Percentiles rank a stretch among this genome's conserved stretches.
These are phyloP conservation scores for Huntiella abstrusa DNA, from an alignment of 2,329 filamentous ascomycete genomes.

Conservation along the genomic window DNA sequence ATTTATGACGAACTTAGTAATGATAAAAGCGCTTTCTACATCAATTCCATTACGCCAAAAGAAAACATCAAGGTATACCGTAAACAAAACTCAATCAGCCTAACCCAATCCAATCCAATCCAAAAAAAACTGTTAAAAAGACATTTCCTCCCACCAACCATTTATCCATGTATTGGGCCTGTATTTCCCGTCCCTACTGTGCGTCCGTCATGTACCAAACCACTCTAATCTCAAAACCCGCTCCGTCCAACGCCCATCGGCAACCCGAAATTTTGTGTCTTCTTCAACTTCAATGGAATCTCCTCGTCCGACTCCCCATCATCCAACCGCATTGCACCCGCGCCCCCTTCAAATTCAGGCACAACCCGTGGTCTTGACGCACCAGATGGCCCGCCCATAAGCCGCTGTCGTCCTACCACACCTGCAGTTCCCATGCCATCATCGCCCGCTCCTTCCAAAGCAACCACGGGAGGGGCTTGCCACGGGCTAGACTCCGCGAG, in stretches of 20 bases:
- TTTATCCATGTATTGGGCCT: no score
- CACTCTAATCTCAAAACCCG: not conserved
- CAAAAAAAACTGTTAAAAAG: no score
- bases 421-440: not conserved
- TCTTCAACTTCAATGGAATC: constrained; percentile 27
- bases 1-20: no score
- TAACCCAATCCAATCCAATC: not conserved
- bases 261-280: constrained; percentile 26
- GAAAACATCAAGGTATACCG: not conserved
- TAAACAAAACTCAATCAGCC: not conserved
- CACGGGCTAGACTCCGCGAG: not conserved
- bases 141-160: no score
- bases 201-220: not conserved
- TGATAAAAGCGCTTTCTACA: no score
- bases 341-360: not conserved
- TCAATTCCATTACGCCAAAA: no score
- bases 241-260: constrained; percentile 7
- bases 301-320: constrained; percentile 15
- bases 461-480: not conserved
- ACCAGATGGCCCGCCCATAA: not conserved
- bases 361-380: not conserved
- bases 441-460: not conserved
- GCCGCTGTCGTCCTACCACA: not conserved
- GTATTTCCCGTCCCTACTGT: not conserved
- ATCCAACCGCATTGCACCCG: not conserved